phyloP scores from a whole-genome alignment of 1,139 yeast genomes.

The Suhomyces bribrorum region DNA sequence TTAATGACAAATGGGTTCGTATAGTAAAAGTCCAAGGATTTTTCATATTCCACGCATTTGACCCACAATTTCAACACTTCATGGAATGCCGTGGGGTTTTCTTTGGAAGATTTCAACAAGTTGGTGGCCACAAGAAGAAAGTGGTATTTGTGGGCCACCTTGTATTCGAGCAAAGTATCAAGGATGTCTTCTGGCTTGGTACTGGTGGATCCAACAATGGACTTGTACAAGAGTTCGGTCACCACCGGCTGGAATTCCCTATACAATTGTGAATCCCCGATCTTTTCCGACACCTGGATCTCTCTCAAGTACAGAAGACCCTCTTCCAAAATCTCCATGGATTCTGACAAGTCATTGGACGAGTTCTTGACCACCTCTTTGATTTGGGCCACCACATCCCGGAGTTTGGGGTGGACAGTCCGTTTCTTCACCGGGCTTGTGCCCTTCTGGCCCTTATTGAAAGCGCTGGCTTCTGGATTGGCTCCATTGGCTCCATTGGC shows the following conservation, averaged over 20 bases:
- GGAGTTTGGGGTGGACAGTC: constrained; percentile 27
- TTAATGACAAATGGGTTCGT: constrained; percentile 15
- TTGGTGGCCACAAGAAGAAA: constrained; percentile 29
- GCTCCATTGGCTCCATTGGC: constrained; percentile 3
- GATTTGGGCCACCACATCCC: constrained; percentile 39
- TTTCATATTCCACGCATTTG: constrained; percentile 30
- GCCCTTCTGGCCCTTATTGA: neutral
- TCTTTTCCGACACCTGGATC: constrained; percentile 36
- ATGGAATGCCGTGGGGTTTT: constrained; percentile 20
- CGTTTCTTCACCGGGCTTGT: constrained; percentile 1
- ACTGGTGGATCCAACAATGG: constrained; percentile 19
- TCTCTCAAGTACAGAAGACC: constrained; percentile 44
- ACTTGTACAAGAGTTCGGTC: constrained; percentile 24
- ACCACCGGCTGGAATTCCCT: constrained; percentile 30
- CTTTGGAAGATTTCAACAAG: constrained; percentile 17
- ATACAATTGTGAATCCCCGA: constrained; percentile 18
- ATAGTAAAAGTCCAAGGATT: constrained; percentile 10
- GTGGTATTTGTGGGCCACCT: constrained; percentile 37
- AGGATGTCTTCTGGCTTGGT: constrained; percentile 27
- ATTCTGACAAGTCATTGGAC: constrained; percentile 27
- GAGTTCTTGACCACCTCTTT: constrained; percentile 24
- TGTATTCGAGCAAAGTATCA: constrained; percentile 28
- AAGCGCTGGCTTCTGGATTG: neutral
- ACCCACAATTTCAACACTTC: constrained; percentile 38
- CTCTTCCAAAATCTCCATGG: constrained; percentile 44